Base-by-base conservation (phyloP, 192 early-diverging fungal species). In the Umbelopsis vinacea region DNA sequence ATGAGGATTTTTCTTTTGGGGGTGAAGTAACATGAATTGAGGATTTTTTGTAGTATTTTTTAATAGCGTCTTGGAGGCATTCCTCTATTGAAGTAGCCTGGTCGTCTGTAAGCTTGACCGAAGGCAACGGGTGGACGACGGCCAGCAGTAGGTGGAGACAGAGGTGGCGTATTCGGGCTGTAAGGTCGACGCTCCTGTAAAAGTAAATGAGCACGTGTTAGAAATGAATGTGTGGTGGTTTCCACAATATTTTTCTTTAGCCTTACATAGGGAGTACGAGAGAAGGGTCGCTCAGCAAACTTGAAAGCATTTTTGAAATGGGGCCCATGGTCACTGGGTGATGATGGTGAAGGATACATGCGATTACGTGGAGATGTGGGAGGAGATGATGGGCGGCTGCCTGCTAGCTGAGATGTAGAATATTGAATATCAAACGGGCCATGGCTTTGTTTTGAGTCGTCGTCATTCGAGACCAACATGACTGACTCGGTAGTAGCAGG, bases 261-360 rank as follows among this genome's bases (percentile, higher is more conserved):
- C 15, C 57, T 37, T 63, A 63, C 57, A 37, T 63, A 63, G 33
- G 57, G 57, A 37, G 57, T 63, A 63, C 57, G 57, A 63, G 57
- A 63, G n/a, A 63, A 63, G 4, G 57, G 57, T 37, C 57, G 26
- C 12, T 63, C 57, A 35, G 15, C 35, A 63, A 63, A 38, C 33
- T 63, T 63, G 57, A 63, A 63, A 37, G 57, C 33, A 38, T 63
- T 63, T 19, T 63, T 63, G 57, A 50, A 50, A 50, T 38, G 33
- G 57, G 53, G 26, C 4, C 53, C 53, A 22, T 54, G 22, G 3
- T 12, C 57, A 37, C 33, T 63, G 0, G 57, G 57, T n/a, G 57
- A 63, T 37, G 57, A 63, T 37, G 57, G 57, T 3, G 57, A 63
- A 0, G 57, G 57, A 35, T 63, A 37, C 10, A 63, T n/a, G 26